phyloP scores from a whole-genome alignment of 208 protist species.

The Crithidia fasciculata region DNA sequence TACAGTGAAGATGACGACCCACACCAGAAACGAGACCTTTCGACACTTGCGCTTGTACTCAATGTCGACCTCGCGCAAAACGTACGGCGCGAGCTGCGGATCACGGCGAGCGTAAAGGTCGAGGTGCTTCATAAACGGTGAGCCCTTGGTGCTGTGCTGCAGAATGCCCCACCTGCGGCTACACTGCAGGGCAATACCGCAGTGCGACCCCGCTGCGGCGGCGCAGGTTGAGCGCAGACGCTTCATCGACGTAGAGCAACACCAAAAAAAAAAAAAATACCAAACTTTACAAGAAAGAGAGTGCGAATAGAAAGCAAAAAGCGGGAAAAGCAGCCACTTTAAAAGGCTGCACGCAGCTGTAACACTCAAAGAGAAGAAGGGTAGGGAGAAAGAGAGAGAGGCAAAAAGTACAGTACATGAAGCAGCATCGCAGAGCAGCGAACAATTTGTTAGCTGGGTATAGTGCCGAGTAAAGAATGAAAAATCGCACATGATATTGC shows the following conservation, averaged over 20 bases:
- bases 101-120: conserved; percentile 91
- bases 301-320: too few species aligned
- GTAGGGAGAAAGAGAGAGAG: not conserved
- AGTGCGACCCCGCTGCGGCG: conserved; percentile 8
- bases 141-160: conserved; percentile 86
- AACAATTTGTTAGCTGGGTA: too few species aligned
- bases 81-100: conserved; percentile 86
- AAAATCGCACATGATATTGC: too few species aligned
- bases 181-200: conserved; percentile 27
- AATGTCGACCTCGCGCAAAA: conserved; percentile 91
- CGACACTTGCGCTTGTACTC: conserved; percentile 90
- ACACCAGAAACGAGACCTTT: conserved; percentile 86
- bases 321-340: too few species aligned
- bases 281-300: not conserved
- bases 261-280: not conserved
- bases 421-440: too few species aligned
- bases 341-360: too few species aligned
- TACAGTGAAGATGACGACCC: conserved; percentile 80
- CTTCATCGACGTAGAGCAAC: conserved; percentile 6
- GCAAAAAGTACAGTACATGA: too few species aligned
- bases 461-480: too few species aligned
- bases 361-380: not conserved
- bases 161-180: conserved; percentile 64
- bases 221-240: conserved; percentile 14
- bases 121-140: conserved; percentile 89